Evolutionary conservation across 2,329 filamentous ascomycete species (phyloP).

Genomic region (Talaromyces marneffei): DNA sequence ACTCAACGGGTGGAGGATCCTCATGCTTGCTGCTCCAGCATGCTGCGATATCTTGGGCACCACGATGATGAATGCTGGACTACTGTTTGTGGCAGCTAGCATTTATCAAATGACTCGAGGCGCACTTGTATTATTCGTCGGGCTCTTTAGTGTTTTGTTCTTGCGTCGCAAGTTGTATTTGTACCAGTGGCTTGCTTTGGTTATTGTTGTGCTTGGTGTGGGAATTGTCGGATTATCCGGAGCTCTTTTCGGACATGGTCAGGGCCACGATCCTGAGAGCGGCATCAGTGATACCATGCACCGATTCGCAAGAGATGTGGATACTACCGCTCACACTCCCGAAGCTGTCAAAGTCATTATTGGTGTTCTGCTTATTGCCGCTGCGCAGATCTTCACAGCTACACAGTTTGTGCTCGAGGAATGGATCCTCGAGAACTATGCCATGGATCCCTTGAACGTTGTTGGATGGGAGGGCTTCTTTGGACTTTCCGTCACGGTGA

Average conservation of each 20-base stretch:
- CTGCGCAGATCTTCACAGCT: slow-evolving; percentile 93
- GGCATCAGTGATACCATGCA: slow-evolving; percentile 22
- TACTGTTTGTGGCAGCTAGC: slow-evolving; percentile 87
- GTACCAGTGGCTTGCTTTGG: slow-evolving; percentile 90
- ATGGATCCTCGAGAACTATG: slow-evolving; percentile 75
- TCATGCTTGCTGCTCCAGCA: slow-evolving; percentile 75
- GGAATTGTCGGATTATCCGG: slow-evolving; percentile 85
- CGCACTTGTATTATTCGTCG: slow-evolving; percentile 90
- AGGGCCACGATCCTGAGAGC: slow-evolving; percentile 39
- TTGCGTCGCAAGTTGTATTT: slow-evolving; percentile 68
- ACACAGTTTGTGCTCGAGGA: slow-evolving; percentile 96
- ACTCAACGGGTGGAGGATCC: slow-evolving; percentile 64
- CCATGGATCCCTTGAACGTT: slow-evolving; percentile 78
- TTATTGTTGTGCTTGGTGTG: slow-evolving; percentile 82
- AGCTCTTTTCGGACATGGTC: slow-evolving; percentile 65
- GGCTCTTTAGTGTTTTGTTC: slow-evolving; percentile 89
- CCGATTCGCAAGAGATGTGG: slow-evolving; percentile 36
- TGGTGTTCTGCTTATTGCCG: slow-evolving; percentile 84
- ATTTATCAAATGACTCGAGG: slow-evolving; percentile 99
- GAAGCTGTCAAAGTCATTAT: slow-evolving; percentile 65
- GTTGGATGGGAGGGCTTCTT: slow-evolving; percentile 97
- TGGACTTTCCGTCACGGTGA: slow-evolving; percentile 71
- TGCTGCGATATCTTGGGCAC: slow-evolving; percentile 93
- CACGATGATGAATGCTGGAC: slow-evolving; percentile 92
- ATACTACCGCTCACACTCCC: slow-evolving; percentile 44